Evolutionary conservation across 805 yeast species (phyloP).

Genomic region (Starmerella sp.): DNA sequence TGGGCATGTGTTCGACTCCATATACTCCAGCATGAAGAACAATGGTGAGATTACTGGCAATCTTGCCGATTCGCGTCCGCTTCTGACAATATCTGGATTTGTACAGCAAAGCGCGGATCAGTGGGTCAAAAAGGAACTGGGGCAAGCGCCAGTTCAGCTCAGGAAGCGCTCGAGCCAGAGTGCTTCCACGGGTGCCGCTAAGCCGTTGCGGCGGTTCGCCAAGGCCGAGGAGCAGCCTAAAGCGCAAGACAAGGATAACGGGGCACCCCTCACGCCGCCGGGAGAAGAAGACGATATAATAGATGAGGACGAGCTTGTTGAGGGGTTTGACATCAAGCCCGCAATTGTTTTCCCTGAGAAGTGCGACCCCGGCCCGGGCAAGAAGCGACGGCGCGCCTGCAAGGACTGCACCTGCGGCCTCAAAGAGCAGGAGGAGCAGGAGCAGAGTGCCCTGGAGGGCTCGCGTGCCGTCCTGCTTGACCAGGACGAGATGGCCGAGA

Average conservation of each 20-base stretch:
- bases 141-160: neutral
- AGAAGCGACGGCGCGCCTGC: constrained; percentile 80
- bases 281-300: constrained; percentile 41
- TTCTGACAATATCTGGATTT: constrained; percentile 34
- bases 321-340: constrained; percentile 25
- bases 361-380: constrained; percentile 40
- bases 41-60: constrained; percentile 29
- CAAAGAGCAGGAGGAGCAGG: constrained; percentile 61
- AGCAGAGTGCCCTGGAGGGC: constrained; percentile 37
- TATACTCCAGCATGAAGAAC: constrained; percentile 25
- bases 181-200: neutral
- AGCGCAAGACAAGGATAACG: constrained; percentile 21
- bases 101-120: constrained; percentile 23
- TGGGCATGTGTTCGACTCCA: constrained; percentile 22
- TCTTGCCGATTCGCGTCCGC: constrained; percentile 10
- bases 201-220: neutral
- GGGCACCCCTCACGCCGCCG: constrained; percentile 36
- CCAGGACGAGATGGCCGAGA: constrained; percentile 68
- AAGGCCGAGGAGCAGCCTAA: constrained; percentile 9
- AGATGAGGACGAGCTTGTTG: constrained; percentile 47
- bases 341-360: constrained; percentile 47
- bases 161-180: neutral
- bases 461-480: constrained; percentile 45
- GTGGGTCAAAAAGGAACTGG: neutral
- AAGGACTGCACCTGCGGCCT: constrained; percentile 97